Evolutionary conservation across 371 early-diverging fungal genomes (phyloP).

Genomic region (Conidiobolus incongruus): DNA sequence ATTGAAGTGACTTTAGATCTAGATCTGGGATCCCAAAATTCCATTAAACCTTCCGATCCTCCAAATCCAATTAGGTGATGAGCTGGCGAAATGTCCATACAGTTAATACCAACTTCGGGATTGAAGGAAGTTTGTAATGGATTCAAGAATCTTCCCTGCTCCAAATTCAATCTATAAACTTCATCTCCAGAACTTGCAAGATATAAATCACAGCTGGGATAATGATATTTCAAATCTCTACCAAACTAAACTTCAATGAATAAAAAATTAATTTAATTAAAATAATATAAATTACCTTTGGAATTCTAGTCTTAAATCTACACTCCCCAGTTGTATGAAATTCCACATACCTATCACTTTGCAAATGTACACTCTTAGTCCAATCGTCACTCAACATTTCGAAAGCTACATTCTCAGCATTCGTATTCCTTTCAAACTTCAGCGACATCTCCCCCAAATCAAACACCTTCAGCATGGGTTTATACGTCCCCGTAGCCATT

Average conservation of each 20-base stretch:
- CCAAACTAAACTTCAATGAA: constrained; percentile 48
- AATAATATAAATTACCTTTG: constrained; percentile 24
- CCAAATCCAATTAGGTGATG: constrained; percentile 86
- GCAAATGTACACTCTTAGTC: constrained; percentile 87
- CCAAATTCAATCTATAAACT: constrained; percentile 85
- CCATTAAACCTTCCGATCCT: constrained; percentile 64
- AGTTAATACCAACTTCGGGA: constrained; percentile 53
- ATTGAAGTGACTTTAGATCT: constrained; percentile 45
- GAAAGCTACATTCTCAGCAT: constrained; percentile 83
- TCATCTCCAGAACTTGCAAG: constrained; percentile 61
- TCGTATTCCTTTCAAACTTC: constrained; percentile 96
- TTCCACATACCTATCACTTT: constrained; percentile 85
- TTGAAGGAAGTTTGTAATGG: constrained; percentile 38
- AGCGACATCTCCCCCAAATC: constrained; percentile 83
- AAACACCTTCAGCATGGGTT: constrained; percentile 91
- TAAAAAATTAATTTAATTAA: not conserved
- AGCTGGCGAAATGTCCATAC: constrained; percentile 60
- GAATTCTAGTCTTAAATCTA: constrained; percentile 89
- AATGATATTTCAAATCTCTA: constrained; percentile 80
- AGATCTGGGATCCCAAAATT: constrained; percentile 87
- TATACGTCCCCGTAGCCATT: constrained; percentile 91
- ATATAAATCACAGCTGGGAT: constrained; percentile 74
- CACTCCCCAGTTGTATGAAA: constrained; percentile 92
- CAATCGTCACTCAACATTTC: constrained; percentile 90
- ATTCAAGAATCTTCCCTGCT: constrained; percentile 84